Evolutionary conservation across 768 basidiomycete species (phyloP).

Genomic region (Panus rudis): DNA sequence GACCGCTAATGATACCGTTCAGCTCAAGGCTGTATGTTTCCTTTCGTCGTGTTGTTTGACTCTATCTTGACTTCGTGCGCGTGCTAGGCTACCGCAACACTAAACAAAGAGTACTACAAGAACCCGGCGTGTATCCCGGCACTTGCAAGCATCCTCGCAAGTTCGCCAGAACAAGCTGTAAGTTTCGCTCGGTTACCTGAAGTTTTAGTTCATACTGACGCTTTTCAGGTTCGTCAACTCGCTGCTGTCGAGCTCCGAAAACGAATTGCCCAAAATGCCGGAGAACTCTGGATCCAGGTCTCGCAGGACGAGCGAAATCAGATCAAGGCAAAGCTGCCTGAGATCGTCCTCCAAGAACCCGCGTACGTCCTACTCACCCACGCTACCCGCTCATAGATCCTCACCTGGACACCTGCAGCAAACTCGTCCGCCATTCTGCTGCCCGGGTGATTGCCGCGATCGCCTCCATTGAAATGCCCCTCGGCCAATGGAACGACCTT

Average conservation of each 20-base stretch:
- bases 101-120: conserved; percentile 93
- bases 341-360: conserved; percentile 69
- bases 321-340: conserved; percentile 80
- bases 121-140: conserved; percentile 86
- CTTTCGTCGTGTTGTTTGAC: conserved; percentile 4
- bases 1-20: conserved; percentile 79
- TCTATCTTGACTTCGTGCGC: conserved; percentile 1
- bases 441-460: conserved; percentile 92
- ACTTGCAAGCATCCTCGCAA: conserved; percentile 79
- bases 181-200: conserved; percentile 27
- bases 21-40: conserved; percentile 77
- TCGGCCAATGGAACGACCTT: conserved; percentile 77
- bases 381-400: conserved; percentile 8
- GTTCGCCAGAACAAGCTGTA: conserved; percentile 78
- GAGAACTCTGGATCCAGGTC: conserved; percentile 74
- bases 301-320: conserved; percentile 61
- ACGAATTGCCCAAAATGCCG: conserved; percentile 74
- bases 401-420: conserved; percentile 36
- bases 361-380: conserved; percentile 43
- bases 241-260: conserved; percentile 96
- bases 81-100: conserved; percentile 78
- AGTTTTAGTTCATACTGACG: background rate
- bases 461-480: conserved; percentile 79
- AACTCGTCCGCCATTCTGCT: conserved; percentile 86
- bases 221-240: conserved; percentile 81